Evolutionary conservation across 1,284 basidiomycete species (phyloP).

Genomic region (Mycosarcoma maydis): DNA sequence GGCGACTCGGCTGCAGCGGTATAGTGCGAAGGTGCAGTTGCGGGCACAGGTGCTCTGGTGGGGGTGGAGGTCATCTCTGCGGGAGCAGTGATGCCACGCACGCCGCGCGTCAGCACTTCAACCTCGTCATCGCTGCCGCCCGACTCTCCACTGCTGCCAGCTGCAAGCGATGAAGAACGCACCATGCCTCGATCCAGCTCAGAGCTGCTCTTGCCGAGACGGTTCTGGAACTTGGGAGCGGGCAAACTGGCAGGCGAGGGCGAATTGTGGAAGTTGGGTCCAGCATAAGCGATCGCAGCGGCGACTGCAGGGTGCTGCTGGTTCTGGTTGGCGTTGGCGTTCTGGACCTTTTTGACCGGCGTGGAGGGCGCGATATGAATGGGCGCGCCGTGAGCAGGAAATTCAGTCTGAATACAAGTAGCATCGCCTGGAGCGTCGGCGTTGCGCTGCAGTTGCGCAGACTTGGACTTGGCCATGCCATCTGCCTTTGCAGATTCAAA

Average conservation of each 20-base stretch:
- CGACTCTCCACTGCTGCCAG: conserved; percentile 34
- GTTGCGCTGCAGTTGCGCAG: conserved; percentile 25
- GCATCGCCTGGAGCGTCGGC: conserved; percentile 1
- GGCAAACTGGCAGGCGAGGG: conserved; percentile 60
- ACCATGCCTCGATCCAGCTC: conserved; percentile 19
- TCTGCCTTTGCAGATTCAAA: conserved; percentile 31
- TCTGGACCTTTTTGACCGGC: conserved; percentile 39
- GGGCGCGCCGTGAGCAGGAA: conserved; percentile 35
- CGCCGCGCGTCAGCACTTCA: conserved; percentile 24
- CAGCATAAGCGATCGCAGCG: conserved; percentile 54
- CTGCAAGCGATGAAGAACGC: conserved; percentile 31
- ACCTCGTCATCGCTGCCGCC: conserved; percentile 42
- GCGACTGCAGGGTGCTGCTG: conserved; percentile 39
- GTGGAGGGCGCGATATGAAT: conserved; percentile 43
- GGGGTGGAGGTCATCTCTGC: conserved; percentile 35
- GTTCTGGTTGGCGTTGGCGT: neutral
- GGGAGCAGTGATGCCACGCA: conserved; percentile 47
- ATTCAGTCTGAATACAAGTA: conserved; percentile 14
- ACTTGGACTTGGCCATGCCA: conserved; percentile 27
- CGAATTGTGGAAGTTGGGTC: conserved; percentile 63
- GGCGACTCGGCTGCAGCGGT: conserved; percentile 26
- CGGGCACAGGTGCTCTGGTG: conserved; percentile 25
- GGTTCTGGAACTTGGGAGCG: conserved; percentile 53
- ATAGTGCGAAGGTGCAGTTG: conserved; percentile 8
- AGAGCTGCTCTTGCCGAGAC: conserved; percentile 38